phyloP scores from a whole-genome alignment of 2,329 filamentous ascomycete genomes.

The Penicillium sp. region DNA sequence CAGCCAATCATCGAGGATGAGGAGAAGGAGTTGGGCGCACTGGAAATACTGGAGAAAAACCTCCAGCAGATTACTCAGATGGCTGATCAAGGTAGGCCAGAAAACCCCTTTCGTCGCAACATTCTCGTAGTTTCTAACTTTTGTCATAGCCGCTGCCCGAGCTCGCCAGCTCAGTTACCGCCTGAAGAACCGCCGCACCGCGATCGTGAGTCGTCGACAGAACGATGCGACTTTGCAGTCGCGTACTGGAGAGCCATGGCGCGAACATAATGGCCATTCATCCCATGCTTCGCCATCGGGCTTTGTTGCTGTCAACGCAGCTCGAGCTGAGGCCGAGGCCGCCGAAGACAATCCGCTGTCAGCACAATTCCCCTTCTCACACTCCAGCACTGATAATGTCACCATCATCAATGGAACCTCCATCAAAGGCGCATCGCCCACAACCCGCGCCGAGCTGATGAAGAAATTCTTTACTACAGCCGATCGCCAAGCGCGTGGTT shows the following conservation, averaged over 20 bases:
- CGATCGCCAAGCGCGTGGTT: conserved; percentile 51
- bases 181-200: conserved; percentile 70
- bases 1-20: conserved; percentile 84
- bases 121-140: not conserved
- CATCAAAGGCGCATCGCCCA: conserved; percentile 56
- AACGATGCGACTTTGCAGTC: conserved; percentile 38
- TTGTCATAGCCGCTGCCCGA: conserved; percentile 59
- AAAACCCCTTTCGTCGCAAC: not conserved
- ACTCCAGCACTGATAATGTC: conserved; percentile 46
- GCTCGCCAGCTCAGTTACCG: conserved; percentile 80
- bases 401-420: conserved; percentile 50
- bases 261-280: conserved; percentile 30
- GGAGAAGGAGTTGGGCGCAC: conserved; percentile 76
- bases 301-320: conserved; percentile 61
- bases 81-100: conserved; percentile 67
- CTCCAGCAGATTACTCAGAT: conserved; percentile 74
- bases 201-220: conserved; percentile 67
- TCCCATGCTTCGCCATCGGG: conserved; percentile 50
- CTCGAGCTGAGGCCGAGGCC: conserved; percentile 40
- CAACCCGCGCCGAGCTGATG: conserved; percentile 60
- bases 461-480: conserved; percentile 63
- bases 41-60: conserved; percentile 81
- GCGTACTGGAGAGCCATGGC: conserved; percentile 40
- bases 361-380: conserved; percentile 42
- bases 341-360: conserved; percentile 32